Percentiles rank a stretch among this genome's conserved stretches.
Conservation (phyloP, 192 early-diverging fungal species). For the Backusella westeae region DNA sequence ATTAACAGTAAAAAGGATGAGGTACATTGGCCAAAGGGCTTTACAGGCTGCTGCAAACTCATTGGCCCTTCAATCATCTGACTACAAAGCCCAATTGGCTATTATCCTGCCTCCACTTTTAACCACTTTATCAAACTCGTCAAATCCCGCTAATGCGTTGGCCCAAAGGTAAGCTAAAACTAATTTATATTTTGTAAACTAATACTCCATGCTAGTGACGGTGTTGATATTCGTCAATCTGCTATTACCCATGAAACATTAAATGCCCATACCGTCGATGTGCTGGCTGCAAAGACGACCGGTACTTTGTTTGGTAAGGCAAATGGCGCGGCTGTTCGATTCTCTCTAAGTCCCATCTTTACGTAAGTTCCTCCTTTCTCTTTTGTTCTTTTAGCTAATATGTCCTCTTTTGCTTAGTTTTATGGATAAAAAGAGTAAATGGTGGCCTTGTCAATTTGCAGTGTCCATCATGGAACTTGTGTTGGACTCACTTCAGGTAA, state of each 20-base stretch:
- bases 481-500: constrained; percentile 35
- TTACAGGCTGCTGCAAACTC: constrained; percentile 60
- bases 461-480: constrained; percentile 24
- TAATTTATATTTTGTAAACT: neutral
- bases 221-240: constrained; percentile 11
- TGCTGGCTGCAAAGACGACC: constrained; percentile 10
- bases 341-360: constrained; percentile 22
- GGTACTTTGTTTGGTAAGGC: constrained; percentile 7
- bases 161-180: neutral
- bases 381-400: neutral
- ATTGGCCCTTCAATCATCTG: constrained; percentile 56
- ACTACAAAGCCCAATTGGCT: constrained; percentile 56
- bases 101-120: constrained; percentile 58
- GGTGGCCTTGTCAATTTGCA: constrained; percentile 35
- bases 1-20: neutral
- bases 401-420: constrained; percentile 13
- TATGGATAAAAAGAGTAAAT: constrained; percentile 23
- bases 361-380: neutral
- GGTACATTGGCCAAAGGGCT: constrained; percentile 60
- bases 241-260: constrained; percentile 9
- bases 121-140: constrained; percentile 3
- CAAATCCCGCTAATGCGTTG: constrained; percentile 4
- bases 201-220: neutral
- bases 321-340: constrained; percentile 17
- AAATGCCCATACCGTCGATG: constrained; percentile 5